Base-by-base conservation (phyloP, 176 grass and related monocot species). In the Aegilops speltoides region DNA sequence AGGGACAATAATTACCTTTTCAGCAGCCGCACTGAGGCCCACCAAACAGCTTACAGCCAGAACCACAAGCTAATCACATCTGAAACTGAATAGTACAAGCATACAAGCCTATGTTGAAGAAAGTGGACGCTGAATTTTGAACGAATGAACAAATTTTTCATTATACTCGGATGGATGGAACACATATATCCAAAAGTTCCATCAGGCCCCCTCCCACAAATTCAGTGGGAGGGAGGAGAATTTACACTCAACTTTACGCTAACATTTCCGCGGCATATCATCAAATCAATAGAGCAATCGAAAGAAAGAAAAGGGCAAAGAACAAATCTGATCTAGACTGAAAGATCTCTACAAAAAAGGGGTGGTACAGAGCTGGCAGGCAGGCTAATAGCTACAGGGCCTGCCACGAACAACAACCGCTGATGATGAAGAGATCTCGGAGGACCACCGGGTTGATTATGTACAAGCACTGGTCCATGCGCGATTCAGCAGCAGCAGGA, bases 391-490 rank as follows among this genome's bases (percentile, higher is more conserved):
- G 77, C 68, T 87, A 87, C 79, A 38, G 85, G 85, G 77, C 85
- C 90, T 92, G 85, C 83, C 73, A 83, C 45, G 19, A 52, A 52
- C 73, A 93, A 88, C 86, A 88, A 85, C 76, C 78, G 16, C 84
- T 89, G 85, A 87, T 87, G 85, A 87, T 68, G 90, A 52, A 25
- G 86, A 88, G 78, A 91, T 88, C 64, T 82, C 32, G 3, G 62
- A 84, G 88, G 93, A 93, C 91, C 91, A 91, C 88, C 63, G 15
- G 78, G 78, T 77, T 82, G 64, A 82, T 91, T 91, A 88, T 88
- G 83, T 86, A 91, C 86, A 86, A 46, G 54, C 78, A 45, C 78
- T 91, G 83, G 82, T 88, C 83, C 78, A 85, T 85, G 87, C 82
- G 57, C 86, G 77, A 77, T 92, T 82, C 84, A 89, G 89, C 79